Evolutionary conservation across 2,329 filamentous ascomycete genomes (phyloP), one percentile per base, ranked within the genome.

Genomic region (Cordyceps pruinosa): DNA sequence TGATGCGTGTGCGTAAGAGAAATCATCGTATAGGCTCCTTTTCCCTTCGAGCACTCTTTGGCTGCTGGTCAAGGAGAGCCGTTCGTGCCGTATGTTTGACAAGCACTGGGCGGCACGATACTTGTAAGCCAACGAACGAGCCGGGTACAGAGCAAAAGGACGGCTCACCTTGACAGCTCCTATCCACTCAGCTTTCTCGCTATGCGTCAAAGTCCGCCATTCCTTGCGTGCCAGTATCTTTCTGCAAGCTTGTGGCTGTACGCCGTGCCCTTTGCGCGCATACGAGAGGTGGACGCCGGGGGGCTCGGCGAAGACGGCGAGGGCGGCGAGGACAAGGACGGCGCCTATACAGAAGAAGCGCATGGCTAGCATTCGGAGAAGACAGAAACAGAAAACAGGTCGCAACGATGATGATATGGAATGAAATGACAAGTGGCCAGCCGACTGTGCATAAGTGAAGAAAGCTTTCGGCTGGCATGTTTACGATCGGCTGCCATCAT

Each of bases 1-100:
- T 15, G 37, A 41, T 51, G 48, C 48, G 26, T 51, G 48, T 13
- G 48, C 15, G 23, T 51, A 51, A 10, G 48, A 37, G 17, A 51
- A 51, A n/a, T 51, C 48, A 19, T 51, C 48, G 34, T 51, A 51
- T 10, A 51, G 48, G 19, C 48, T 51, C n/a, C 37, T 51, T 15
- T 41, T 39, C 2, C 48, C 48, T 5, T 51, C 9, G 12, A 51
- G 23, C 21, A 51, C 21, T 30, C 17, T 49, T n/a, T 51, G 34
- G 34, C 30, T 23, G 10, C 10, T 30, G 32, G 13, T 41, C 1
- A 51, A 37, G 48, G 48, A 37, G 6, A 51, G 34, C 23, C 48
- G 34, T 28, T 51, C 21, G 37, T 51, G 48, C 19, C 48, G 48
- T 41, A 51, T 51, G 17, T 34, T 26, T 26, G 48, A 32, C n/a